These are phyloP conservation scores for Aspergillus novofumigatus DNA, from an alignment of 2,329 filamentous ascomycete species.

Conservation along the genomic window DNA sequence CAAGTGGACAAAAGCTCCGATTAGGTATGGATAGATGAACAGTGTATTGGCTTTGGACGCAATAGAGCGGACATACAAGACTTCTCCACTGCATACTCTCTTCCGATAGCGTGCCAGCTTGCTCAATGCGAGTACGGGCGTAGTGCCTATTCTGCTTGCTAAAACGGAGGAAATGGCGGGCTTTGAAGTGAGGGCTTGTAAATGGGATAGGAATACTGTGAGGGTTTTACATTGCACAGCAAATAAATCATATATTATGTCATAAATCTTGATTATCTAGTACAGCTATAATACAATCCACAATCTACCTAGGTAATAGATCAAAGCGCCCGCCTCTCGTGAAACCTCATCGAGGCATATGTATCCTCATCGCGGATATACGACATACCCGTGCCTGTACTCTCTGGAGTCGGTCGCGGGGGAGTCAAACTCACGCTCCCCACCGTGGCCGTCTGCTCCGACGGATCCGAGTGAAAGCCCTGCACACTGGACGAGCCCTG, in stretches of 20 bases:
- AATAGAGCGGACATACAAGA: too few species aligned
- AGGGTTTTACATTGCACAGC: too few species aligned
- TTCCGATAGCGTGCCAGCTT: too few species aligned
- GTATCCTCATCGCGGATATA: neutral
- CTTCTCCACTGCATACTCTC: too few species aligned
- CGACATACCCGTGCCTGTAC: neutral
- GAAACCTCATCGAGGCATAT: neutral
- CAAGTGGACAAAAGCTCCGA: too few species aligned
- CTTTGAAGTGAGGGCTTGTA: too few species aligned
- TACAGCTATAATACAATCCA: neutral
- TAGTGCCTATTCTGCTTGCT: too few species aligned
- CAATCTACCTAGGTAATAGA: neutral
- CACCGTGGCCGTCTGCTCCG: neutral
- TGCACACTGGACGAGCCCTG: neutral
- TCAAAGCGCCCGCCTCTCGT: neutral
- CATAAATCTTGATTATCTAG: neutral
- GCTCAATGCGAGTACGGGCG: too few species aligned
- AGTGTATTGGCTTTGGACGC: too few species aligned
- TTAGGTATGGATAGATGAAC: too few species aligned
- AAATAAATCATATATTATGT: neutral
- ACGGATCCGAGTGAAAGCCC: neutral
- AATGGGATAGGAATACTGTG: too few species aligned
- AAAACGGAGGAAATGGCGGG: too few species aligned
- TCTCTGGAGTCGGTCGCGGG: neutral
- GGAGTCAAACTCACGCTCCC: neutral